Percentiles rank a stretch among this genome's conserved stretches.
Evolutionary conservation across 2,329 filamentous ascomycete genomes (phyloP).

Genomic region (Aspergillus candidus): DNA sequence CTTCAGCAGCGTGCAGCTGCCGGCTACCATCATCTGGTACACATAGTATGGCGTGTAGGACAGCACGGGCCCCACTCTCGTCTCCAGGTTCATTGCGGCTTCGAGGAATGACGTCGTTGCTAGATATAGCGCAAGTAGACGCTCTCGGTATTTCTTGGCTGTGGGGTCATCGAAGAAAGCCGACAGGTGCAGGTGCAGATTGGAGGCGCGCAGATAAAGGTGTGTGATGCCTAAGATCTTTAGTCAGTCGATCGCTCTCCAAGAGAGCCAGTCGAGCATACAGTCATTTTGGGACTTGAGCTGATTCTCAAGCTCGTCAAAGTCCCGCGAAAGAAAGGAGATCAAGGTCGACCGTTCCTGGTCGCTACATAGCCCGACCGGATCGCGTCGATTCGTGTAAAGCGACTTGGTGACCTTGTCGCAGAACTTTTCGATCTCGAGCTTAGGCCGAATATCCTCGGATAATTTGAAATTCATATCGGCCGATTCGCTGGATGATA

Average conservation of each 20-base stretch:
- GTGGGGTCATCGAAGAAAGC: constrained; percentile 46
- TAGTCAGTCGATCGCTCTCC: constrained; percentile 5
- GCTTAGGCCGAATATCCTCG: constrained; percentile 45
- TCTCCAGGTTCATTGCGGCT: constrained; percentile 40
- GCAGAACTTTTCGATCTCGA: constrained; percentile 54
- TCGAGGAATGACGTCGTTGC: constrained; percentile 45
- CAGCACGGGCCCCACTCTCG: constrained; percentile 42
- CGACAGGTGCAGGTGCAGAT: constrained; percentile 44
- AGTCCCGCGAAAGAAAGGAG: constrained; percentile 41
- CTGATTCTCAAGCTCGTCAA: constrained; percentile 50
- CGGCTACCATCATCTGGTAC: constrained; percentile 62
- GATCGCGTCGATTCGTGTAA: constrained; percentile 52
- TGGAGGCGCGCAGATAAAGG: constrained; percentile 43
- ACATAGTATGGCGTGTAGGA: constrained; percentile 56
- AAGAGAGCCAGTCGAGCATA: constrained; percentile 17
- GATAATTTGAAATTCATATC: constrained; percentile 47
- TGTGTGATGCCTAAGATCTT: constrained; percentile 38
- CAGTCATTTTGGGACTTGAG: constrained; percentile 36
- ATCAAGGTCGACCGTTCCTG: constrained; percentile 41
- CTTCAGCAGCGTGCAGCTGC: constrained; percentile 59
- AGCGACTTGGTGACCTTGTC: constrained; percentile 52
- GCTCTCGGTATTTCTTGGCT: constrained; percentile 41
- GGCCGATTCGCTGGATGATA: constrained; percentile 39
- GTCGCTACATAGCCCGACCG: constrained; percentile 45
- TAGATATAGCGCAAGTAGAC: constrained; percentile 41